Percentiles rank a stretch among this genome's conserved stretches.
phyloP scores from a whole-genome alignment of 345 rosid species.

The Gossypium rotundifolium region DNA sequence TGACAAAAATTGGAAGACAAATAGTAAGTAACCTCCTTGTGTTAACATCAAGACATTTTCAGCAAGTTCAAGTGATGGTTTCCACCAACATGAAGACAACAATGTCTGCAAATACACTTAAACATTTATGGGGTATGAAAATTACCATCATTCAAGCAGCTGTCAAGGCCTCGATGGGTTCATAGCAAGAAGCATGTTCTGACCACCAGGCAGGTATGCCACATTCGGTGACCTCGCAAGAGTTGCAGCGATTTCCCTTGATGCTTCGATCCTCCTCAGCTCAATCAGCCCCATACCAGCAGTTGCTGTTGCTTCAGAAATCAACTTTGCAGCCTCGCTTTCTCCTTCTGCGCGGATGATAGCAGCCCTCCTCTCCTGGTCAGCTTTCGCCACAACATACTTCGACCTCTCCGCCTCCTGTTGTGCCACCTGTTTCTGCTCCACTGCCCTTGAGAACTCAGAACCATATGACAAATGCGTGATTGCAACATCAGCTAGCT shows the following conservation, averaged over 20 bases:
- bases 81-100: background rate
- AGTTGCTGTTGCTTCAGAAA: slow-evolving; percentile 76
- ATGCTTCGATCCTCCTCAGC: slow-evolving; percentile 94
- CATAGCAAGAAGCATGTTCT: slow-evolving; percentile 69
- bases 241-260: slow-evolving; percentile 84
- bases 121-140: background rate
- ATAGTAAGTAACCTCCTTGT: background rate
- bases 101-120: background rate
- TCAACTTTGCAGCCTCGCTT: slow-evolving; percentile 87
- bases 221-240: slow-evolving; percentile 84
- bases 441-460: slow-evolving; percentile 94
- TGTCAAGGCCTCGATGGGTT: slow-evolving; percentile 38
- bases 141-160: slow-evolving; percentile 36
- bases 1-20: background rate
- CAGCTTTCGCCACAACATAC: slow-evolving; percentile 93
- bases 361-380: slow-evolving; percentile 98
- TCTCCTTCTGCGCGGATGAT: slow-evolving; percentile 96
- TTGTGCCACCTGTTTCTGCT: slow-evolving; percentile 98
- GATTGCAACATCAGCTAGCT: slow-evolving; percentile 91
- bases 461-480: slow-evolving; percentile 87
- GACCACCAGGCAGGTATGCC: slow-evolving; percentile 84
- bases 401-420: slow-evolving; percentile 98
- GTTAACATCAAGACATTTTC: background rate
- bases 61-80: background rate
- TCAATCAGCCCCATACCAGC: slow-evolving; percentile 91